phyloP scores from a whole-genome alignment of 495 filamentous ascomycete species.

The Aspergillus homomorphus region DNA sequence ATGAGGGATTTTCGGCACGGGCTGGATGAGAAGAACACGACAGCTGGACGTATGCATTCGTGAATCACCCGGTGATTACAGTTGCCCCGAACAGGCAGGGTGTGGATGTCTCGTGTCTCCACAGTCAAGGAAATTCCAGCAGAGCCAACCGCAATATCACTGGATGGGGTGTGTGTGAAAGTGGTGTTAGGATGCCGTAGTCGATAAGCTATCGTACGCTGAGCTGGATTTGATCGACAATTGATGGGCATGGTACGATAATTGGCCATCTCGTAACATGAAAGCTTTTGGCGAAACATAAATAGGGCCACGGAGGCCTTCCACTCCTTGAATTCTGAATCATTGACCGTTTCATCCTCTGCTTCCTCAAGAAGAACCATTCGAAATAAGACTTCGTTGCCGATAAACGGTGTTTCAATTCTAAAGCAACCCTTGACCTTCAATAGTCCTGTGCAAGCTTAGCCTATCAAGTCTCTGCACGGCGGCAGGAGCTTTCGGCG shows the following conservation, averaged over 20 bases:
- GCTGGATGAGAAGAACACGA: conserved; percentile 34
- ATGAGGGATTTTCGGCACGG: conserved; percentile 46
- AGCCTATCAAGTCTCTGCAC: conserved; percentile 39
- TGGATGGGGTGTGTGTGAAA: conserved; percentile 30
- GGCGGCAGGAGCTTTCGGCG: conserved; percentile 24
- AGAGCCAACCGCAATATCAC: conserved; percentile 36
- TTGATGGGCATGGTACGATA: conserved; percentile 26
- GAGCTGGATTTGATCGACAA: conserved; percentile 37
- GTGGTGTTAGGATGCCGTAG: conserved; percentile 31
- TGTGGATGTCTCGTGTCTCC: conserved; percentile 39
- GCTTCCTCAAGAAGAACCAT: conserved; percentile 28
- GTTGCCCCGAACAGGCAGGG: conserved; percentile 33
- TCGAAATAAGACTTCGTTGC: conserved; percentile 22
- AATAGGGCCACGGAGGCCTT: conserved; percentile 41
- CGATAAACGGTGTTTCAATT: conserved; percentile 31
- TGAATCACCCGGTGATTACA: conserved; percentile 39
- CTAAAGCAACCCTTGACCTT: conserved; percentile 20
- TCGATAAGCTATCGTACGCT: conserved; percentile 41
- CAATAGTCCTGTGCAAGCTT: conserved; percentile 26
- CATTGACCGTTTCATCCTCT: conserved; percentile 40
- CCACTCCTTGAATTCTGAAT: conserved; percentile 25
- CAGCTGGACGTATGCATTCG: conserved; percentile 41
- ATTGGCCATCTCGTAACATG: conserved; percentile 23
- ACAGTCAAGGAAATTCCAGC: conserved; percentile 31
- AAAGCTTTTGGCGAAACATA: conserved; percentile 42